Base-by-base conservation (phyloP, 2,329 filamentous ascomycete genomes). In the Talaromyces sp. region DNA sequence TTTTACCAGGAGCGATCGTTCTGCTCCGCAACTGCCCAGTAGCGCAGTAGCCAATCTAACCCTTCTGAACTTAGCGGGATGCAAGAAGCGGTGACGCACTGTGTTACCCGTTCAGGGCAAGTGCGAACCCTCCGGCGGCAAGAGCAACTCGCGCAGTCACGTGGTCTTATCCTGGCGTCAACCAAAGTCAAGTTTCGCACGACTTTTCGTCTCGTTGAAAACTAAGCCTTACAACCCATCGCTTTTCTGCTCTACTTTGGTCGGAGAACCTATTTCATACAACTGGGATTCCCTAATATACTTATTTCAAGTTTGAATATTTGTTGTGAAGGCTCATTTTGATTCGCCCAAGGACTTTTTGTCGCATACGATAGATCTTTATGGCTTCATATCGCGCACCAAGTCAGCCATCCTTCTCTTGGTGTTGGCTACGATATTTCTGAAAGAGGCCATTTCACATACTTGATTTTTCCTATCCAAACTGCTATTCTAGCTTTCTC, bases 71-170 rank as follows among this genome's bases (percentile, higher is more conserved):
- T 58, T 58, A 58, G 56, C 16, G 13, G 19, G 0, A 31, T 69
- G 63, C 50, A 22, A 5, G 57, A 33, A 65, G 0, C 13, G 2
- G 11, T 3, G 33, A 19, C 22, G 47, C 37, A 56, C 8, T 3
- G n/a, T 19, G 27, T 37, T 31, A 31, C 27, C 27, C 27, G 27
- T 31, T 41, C 16, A 10, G 13, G 22, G 37, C 10, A 59, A 59
- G 56, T 24, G 54, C 27, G 27, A 31, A 5, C 7, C 27, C 27
- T 31, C 27, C 24, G 19, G 60, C 60, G 49, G 47, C 60, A 54
- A 54, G 33, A 41, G n/a, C 11, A 41, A 3, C 10, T 74, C 74
- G 75, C 72, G 69, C 74, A 73, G 68, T 7, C 49, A 54, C 41
- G 49, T 54, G 47, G 39, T 4, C 5, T n/a, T 16, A 59, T 59